Conservation (phyloP, 2,329 filamentous ascomycete species). For the Aureobasidium sp. region DNA sequence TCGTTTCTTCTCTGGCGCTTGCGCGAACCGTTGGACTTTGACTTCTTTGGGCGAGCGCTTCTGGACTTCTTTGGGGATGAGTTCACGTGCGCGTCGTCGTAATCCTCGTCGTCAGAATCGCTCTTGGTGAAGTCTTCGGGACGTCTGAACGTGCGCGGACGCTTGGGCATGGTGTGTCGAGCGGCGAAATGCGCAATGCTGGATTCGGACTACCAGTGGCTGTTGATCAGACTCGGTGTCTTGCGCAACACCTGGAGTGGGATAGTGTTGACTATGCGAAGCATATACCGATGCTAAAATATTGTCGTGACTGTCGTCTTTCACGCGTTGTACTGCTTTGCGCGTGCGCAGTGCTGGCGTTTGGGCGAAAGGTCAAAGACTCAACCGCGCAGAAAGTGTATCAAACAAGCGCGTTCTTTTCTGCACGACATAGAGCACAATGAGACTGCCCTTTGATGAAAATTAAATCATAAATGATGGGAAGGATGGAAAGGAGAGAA, state of each 20-base stretch:
- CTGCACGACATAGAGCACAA: conserved; percentile 4
- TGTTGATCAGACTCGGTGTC: not conserved
- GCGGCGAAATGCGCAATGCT: not conserved
- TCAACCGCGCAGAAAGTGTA: not conserved
- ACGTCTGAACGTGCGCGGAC: conserved; percentile 21
- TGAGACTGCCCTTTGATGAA: conserved; percentile 7
- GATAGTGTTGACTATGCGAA: not conserved
- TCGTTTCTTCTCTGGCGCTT: conserved; percentile 34
- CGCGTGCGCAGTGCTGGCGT: conserved; percentile 12
- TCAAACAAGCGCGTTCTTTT: conserved; percentile 3
- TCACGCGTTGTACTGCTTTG: not conserved
- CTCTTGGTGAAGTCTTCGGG: conserved; percentile 30
- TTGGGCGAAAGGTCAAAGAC: not conserved
- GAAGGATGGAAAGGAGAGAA: conserved; percentile 5
- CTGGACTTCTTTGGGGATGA: conserved; percentile 21
- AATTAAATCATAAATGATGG: conserved; percentile 11
- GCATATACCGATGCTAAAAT: conserved; percentile 1
- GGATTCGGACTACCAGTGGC: not conserved
- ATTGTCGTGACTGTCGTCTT: not conserved
- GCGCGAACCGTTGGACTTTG: conserved; percentile 20
- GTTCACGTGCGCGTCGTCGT: conserved; percentile 22
- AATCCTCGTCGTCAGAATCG: conserved; percentile 35
- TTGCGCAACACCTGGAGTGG: not conserved
- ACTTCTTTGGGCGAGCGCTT: conserved; percentile 13
- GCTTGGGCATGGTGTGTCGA: conserved; percentile 15